Base-by-base conservation (phyloP, 2,329 filamentous ascomycete genomes). In the Beauveria medogensis region DNA sequence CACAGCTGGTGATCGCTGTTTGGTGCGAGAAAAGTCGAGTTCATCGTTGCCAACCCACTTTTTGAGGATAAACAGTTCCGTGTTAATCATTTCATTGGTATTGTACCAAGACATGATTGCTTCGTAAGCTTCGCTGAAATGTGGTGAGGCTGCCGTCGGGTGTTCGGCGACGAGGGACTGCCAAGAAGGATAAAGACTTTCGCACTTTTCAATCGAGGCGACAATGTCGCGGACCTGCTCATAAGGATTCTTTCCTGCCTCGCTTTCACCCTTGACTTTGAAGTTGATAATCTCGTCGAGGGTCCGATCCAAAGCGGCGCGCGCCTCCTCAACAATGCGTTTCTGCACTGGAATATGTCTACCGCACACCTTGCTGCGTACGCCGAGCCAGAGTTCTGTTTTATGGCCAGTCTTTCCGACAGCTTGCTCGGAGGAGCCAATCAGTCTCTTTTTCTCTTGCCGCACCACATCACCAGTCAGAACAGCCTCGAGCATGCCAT, bases 41-140 rank as follows among this genome's bases (percentile, higher is more conserved):
- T 96, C 92, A 43, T 92, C 87, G 70, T 99, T 99, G 59, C 94
- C 94, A 28, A 99, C 94, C 94, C 94, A 99, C 64, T 89, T 92
- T 73, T 94, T 92, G 64, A 99, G 75, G 65, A 97, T 92, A 16
- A 87, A 86, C 62, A 99, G 83, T 73, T 99, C 91, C 2, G 91
- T 96, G 72, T 95, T 96, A 80, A 99, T 97, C 70, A 96, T 86
- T 70, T 93, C 87, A 37, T 92, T 97, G 56, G 92, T 97, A 74
- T 97, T 99, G 79, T 96, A 89, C 94, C 94, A 99, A 3, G 93
- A 88, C 64, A 96, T 86, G 65, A 99, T 88, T 54, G 93, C 89
- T 71, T 96, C 90, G 69, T 89, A 94, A 30, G 91, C 91, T 64
- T 92, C 88, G 64, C 83, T 81, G 75, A 92, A 99, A 34, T 87